Conservation (phyloP, 108 stramenopile genomes). For the Epipyxis sp. region DNA sequence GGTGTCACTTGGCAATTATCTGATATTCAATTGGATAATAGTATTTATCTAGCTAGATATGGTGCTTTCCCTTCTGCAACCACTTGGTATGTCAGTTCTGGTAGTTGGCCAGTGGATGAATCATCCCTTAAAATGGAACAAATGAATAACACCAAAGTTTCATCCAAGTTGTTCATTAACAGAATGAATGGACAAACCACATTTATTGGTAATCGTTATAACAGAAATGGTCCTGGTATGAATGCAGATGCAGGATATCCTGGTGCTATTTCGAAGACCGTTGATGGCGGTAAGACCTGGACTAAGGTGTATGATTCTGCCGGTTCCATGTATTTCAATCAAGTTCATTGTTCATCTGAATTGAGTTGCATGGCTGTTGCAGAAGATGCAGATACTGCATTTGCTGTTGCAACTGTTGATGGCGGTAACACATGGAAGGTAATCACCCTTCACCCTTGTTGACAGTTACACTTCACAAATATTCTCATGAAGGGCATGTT, state of each 20-base stretch:
- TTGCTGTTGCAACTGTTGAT: neutral
- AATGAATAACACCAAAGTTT: neutral
- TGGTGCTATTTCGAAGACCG: neutral
- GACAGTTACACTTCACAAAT: no score
- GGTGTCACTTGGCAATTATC: neutral
- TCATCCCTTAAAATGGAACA: neutral
- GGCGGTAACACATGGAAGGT: neutral
- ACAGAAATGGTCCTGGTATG: neutral
- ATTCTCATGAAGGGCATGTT: no score
- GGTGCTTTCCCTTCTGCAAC: conserved; percentile 3
- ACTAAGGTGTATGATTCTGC: neutral
- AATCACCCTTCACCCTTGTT: neutral
- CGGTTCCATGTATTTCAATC: neutral
- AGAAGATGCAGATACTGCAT: neutral
- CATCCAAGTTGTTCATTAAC: neutral
- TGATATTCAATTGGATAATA: neutral
- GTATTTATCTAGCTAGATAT: neutral
- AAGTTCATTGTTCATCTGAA: neutral
- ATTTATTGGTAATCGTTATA: neutral
- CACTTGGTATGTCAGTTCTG: conserved; percentile 12
- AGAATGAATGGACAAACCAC: neutral
- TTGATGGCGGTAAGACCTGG: conserved; percentile 23
- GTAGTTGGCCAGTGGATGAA: neutral
- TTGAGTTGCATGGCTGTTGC: neutral
- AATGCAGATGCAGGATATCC: neutral